A percentile compares a stretch with the other conserved stretches of the same genome.
phyloP scores from a whole-genome alignment of 768 basidiomycete species.

The Mycena latifolia region DNA sequence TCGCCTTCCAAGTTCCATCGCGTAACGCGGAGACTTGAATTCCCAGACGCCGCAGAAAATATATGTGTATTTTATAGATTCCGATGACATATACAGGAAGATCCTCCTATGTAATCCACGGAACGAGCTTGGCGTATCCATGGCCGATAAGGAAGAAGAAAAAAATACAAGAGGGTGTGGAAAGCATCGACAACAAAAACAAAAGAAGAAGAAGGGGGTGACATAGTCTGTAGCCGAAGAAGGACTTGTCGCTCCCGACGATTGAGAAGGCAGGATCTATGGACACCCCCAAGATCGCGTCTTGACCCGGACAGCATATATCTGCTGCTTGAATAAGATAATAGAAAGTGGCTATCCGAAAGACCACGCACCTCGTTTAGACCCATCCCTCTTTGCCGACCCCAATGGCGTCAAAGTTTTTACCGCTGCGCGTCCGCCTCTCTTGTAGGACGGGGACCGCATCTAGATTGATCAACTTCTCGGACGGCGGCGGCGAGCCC shows the following conservation, averaged over 20 bases:
- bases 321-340: conserved; percentile 6
- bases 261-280: conserved; percentile 20
- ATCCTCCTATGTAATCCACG: conserved; percentile 14
- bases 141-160: conserved; percentile 6
- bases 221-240: conserved; percentile 11
- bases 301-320: background rate
- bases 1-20: too few species aligned
- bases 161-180: conserved; percentile 27
- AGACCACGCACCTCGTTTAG: conserved; percentile 61
- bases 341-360: conserved; percentile 40
- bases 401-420: conserved; percentile 86
- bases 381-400: conserved; percentile 86
- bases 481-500: conserved; percentile 83
- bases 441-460: conserved; percentile 77
- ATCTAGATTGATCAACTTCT: conserved; percentile 87
- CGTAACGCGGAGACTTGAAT: too few species aligned
- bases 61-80: conserved; percentile 20
- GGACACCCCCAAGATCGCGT: conserved; percentile 13
- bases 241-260: conserved; percentile 20
- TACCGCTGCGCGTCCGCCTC: conserved; percentile 85
- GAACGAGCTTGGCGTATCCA: conserved; percentile 9
- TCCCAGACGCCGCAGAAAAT: background rate
- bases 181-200: conserved; percentile 29
- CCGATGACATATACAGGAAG: conserved; percentile 17
- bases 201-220: conserved; percentile 13